phyloP scores from a whole-genome alignment of 1,139 yeast genomes.

The Hansenula sp. region DNA sequence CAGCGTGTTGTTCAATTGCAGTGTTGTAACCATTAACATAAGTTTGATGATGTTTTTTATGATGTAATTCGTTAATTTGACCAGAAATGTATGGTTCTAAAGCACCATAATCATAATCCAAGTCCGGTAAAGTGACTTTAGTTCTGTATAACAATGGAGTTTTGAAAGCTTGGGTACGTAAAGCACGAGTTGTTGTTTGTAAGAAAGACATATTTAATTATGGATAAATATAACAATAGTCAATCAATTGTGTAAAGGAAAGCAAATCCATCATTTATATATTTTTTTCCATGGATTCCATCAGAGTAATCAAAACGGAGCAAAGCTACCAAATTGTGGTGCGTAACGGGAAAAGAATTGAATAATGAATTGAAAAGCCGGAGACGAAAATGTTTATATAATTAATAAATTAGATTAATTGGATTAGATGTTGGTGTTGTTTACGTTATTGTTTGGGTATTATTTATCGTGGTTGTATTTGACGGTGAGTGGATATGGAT shows the following conservation, averaged over 20 bases:
- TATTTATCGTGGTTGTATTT: neutral
- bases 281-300: neutral
- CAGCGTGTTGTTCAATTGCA: conserved; percentile 74
- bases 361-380: neutral
- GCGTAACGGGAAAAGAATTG: neutral
- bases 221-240: no score
- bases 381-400: no score
- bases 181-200: conserved; percentile 10
- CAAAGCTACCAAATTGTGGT: neutral
- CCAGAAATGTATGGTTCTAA: conserved; percentile 90
- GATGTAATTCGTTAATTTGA: conserved; percentile 84
- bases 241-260: no score
- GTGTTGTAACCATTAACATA: conserved; percentile 87
- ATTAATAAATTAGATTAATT: neutral
- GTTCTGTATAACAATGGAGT: conserved; percentile 35
- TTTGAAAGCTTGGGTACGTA: conserved; percentile 10
- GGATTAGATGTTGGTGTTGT: neutral
- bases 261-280: neutral
- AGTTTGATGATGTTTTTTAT: conserved; percentile 92
- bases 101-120: conserved; percentile 84
- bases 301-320: neutral
- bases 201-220: conserved; percentile 2
- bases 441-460: neutral
- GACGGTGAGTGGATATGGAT: neutral
- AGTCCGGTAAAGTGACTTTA: conserved; percentile 77